Evolutionary conservation across 1,284 basidiomycete genomes (phyloP), one percentile per base, ranked within the genome.

Genomic region (Rhodofomes roseus): DNA sequence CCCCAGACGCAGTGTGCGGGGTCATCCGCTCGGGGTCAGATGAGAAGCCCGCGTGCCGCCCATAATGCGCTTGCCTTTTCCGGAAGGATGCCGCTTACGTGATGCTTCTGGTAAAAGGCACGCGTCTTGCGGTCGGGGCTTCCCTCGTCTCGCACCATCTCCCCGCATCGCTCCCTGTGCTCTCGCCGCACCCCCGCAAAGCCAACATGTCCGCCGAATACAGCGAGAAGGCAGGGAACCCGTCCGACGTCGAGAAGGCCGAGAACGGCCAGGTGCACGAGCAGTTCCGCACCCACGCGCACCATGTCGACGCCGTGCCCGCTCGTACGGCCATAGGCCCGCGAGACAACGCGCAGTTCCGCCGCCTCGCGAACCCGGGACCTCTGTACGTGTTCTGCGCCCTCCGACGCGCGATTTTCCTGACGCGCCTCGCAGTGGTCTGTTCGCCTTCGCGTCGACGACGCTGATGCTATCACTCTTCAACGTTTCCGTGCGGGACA

Each of bases 361-460:
- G 64, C 40, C 61, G 62, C 31, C 37, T 68, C 14, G 68, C 62
- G 31, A 70, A 70, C 62, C 68, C 68, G 20, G 72, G 70, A 1
- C 72, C 72, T 60, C 70, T 73, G 72, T 73, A 62, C 51, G 72
- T 43, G 51, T 34, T 57, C 48, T 23, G 36, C 20, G 25, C 46
- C 27, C 27, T 31, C 8, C 20, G n/a, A 51, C 34, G n/a, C 14
- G 7, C 29, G 16, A 1, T 41, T 46, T n/a, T 51, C 53, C 40
- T 39, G 20, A 36, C 51, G 31, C 8, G 54, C 12, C 25, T 46
- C 37, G n/a, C 63, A 82, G 82, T n/a, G 89, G 89, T 29, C 75
- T 91, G 51, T 86, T 87, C 70, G 83, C 85, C 52, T 92, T 90
- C 71, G 88, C 87, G 9, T 83, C 85, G 1, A 91, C 88, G 34